phyloP scores from a whole-genome alignment of 441 rosid genomes.

The Cnidoscolus chayamansa region DNA sequence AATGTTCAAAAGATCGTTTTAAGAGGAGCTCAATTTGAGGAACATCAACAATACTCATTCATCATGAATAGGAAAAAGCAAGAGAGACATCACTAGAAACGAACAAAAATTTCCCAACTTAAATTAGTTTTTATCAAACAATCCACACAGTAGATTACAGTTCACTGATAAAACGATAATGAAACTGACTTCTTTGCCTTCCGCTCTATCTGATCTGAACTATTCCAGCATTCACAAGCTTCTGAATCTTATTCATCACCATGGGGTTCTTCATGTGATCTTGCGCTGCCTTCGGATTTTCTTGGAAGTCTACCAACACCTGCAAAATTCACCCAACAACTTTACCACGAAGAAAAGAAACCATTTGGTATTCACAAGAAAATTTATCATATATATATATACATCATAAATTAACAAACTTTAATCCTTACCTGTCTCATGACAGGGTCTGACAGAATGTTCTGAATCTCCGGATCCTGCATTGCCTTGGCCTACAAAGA shows the following conservation, averaged over 20 bases:
- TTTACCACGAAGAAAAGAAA: neutral
- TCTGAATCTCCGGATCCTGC: constrained; percentile 95
- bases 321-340: constrained; percentile 18
- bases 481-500: constrained; percentile 70
- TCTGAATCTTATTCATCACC: constrained; percentile 93
- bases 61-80: too few species aligned
- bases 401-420: neutral
- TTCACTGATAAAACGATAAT: neutral
- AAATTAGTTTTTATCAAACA: constrained; percentile 15
- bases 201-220: constrained; percentile 67
- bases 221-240: constrained; percentile 80
- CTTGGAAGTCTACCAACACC: constrained; percentile 89
- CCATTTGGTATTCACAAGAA: neutral
- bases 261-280: constrained; percentile 82
- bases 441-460: constrained; percentile 87
- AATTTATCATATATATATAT: too few species aligned
- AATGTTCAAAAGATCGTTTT: too few species aligned
- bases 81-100: neutral
- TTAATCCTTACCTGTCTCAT: constrained; percentile 72
- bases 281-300: constrained; percentile 84
- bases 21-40: too few species aligned
- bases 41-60: too few species aligned
- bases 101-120: constrained; percentile 7
- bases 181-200: neutral
- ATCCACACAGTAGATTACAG: constrained; percentile 27